Evolutionary conservation across 352 stramenopile species (phyloP).

Genomic region (Peronosclerospora sorghi): DNA sequence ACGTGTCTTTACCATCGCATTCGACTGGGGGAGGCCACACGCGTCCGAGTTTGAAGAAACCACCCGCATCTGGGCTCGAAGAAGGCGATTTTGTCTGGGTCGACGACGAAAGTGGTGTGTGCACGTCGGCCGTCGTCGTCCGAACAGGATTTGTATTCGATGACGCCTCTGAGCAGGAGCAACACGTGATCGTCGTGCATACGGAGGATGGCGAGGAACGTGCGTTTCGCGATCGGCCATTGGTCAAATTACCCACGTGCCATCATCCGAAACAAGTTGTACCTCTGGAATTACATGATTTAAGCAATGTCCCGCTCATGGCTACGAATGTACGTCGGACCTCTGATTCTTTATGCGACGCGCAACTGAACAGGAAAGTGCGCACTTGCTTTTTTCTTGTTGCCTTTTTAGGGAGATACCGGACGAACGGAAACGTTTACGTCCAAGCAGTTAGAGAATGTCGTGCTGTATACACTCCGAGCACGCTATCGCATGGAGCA

Average conservation of each 20-base stretch:
- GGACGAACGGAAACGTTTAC: conserved; percentile 52
- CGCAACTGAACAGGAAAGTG: too few species aligned
- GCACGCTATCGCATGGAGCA: conserved; percentile 73
- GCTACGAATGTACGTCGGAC: conserved; percentile 41
- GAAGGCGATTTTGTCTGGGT: conserved; percentile 63
- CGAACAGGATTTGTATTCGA: conserved; percentile 52
- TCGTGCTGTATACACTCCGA: conserved; percentile 60
- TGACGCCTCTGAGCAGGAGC: conserved; percentile 44
- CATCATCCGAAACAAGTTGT: conserved; percentile 60
- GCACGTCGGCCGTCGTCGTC: conserved; percentile 46
- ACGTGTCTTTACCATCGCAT: conserved; percentile 2
- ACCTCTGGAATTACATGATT: conserved; percentile 44
- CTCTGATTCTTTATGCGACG: too few species aligned
- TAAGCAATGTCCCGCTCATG: conserved; percentile 60
- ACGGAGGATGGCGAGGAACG: conserved; percentile 76
- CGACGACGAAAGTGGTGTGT: conserved; percentile 36
- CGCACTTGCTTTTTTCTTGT: background rate
- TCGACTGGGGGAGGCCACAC: background rate
- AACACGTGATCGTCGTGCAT: conserved; percentile 65
- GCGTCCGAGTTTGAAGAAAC: conserved; percentile 9
- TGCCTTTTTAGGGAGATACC: conserved; percentile 26
- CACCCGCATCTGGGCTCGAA: background rate
- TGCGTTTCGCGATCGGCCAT: conserved; percentile 42
- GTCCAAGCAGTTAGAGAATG: conserved; percentile 54
- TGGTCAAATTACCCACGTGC: conserved; percentile 40